phyloP scores from a whole-genome alignment of 2,329 filamentous ascomycete species.

The Grosmannia clavigera region DNA sequence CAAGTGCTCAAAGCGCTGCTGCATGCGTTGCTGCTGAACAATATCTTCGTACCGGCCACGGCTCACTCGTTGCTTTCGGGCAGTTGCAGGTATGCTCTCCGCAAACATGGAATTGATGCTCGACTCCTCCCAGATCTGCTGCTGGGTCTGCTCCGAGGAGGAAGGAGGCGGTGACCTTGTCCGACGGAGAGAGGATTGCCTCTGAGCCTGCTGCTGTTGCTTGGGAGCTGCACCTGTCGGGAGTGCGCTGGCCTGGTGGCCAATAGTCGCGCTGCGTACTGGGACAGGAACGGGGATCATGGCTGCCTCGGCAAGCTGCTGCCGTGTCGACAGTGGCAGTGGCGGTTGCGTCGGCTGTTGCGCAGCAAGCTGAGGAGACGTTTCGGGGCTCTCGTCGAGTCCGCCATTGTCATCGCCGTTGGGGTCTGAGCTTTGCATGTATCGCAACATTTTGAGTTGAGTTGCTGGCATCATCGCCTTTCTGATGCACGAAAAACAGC shows the following conservation, averaged over 20 bases:
- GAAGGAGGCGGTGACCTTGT: slow-evolving; percentile 8
- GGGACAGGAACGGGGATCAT: slow-evolving; percentile 23
- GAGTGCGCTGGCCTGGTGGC: slow-evolving; percentile 13
- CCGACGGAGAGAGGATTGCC: slow-evolving; percentile 5
- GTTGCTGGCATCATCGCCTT: slow-evolving; percentile 13
- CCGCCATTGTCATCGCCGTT: slow-evolving; percentile 9
- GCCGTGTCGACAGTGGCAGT: slow-evolving; percentile 17
- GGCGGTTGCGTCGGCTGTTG: slow-evolving; percentile 3
- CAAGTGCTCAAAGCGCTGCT: slow-evolving; percentile 12
- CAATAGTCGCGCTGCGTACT: slow-evolving; percentile 17
- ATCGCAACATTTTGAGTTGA: slow-evolving; percentile 15
- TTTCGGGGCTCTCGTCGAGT: slow-evolving; percentile 7
- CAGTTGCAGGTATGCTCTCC: slow-evolving; percentile 8
- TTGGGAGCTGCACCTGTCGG: background rate
- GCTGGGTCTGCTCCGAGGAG: slow-evolving; percentile 12
- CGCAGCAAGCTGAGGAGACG: background rate
- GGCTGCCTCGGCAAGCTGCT: slow-evolving; percentile 19
- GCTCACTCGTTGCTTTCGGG: background rate
- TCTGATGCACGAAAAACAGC: slow-evolving; percentile 5
- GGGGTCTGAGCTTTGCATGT: slow-evolving; percentile 14
- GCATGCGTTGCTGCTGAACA: slow-evolving; percentile 11
- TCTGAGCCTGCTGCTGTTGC: background rate
- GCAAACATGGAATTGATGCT: slow-evolving; percentile 21
- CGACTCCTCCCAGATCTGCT: slow-evolving; percentile 24
- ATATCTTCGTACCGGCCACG: slow-evolving; percentile 7